A percentile compares a stretch with the other conserved stretches of the same genome.
Evolutionary conservation across 805 yeast species (phyloP).

Genomic region (Lipomyces orientalis): DNA sequence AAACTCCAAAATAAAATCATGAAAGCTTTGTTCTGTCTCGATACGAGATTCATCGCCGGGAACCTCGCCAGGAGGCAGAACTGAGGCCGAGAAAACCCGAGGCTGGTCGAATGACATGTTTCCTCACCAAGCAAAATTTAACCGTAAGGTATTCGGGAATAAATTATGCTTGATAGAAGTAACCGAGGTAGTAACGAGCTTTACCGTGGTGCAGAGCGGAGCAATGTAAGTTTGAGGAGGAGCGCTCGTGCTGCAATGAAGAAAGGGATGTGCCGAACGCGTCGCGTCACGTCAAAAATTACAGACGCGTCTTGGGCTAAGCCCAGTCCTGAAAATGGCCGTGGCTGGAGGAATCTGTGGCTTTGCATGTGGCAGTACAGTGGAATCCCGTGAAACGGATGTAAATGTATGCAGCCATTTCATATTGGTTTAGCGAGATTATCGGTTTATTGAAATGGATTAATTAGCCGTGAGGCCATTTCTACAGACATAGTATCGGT

Average conservation of each 20-base stretch:
- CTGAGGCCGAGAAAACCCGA: constrained; percentile 45
- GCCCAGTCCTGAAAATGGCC: not conserved
- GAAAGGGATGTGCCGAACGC: not conserved
- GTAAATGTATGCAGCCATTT: no score
- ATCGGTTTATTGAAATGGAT: no score
- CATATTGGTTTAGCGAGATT: no score
- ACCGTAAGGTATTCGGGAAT: not conserved
- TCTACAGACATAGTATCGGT: no score
- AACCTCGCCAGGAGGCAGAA: constrained; percentile 49
- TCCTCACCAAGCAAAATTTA: not conserved
- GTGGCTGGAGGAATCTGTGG: not conserved
- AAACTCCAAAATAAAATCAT: constrained; percentile 81
- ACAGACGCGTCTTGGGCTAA: not conserved
- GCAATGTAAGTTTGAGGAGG: not conserved
- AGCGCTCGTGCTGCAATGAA: not conserved
- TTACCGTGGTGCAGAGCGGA: not conserved
- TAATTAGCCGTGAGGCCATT: no score
- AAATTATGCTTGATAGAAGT: no score
- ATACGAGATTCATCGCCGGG: constrained; percentile 57
- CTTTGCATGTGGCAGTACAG: not conserved
- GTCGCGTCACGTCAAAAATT: constrained; percentile 1
- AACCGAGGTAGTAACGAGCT: not conserved
- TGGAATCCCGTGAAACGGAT: no score
- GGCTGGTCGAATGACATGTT: constrained; percentile 49
- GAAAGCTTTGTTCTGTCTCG: constrained; percentile 55